Evolutionary conservation across 305 asterid species (phyloP).

Genomic region (Plantago coronopus): DNA sequence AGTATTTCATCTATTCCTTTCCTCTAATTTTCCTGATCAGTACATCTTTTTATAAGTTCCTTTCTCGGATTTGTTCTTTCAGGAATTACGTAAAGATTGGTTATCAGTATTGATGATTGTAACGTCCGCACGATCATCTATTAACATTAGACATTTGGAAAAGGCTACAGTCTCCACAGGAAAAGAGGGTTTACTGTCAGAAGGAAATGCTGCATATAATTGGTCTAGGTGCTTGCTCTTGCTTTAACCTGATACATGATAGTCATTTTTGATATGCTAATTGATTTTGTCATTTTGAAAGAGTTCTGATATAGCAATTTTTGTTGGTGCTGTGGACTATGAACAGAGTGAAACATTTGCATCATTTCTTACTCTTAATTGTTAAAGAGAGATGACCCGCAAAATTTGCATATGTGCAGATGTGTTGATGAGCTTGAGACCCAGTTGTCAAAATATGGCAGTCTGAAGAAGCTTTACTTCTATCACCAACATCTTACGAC

Average conservation of each 20-base stretch:
- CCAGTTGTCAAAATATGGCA: slow-evolving; percentile 85
- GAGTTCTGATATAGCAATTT: background rate
- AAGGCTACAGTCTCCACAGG: slow-evolving; percentile 99
- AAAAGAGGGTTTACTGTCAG: slow-evolving; percentile 93
- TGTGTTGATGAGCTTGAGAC: slow-evolving; percentile 96
- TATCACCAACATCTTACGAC: slow-evolving; percentile 97
- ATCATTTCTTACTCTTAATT: slow-evolving; percentile 22
- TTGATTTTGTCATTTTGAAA: background rate
- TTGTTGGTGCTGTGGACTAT: background rate
- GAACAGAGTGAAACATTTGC: background rate
- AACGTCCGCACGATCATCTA: slow-evolving; percentile 97
- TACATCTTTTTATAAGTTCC: background rate
- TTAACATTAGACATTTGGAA: slow-evolving; percentile 93
- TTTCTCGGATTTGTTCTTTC: slow-evolving; percentile 23
- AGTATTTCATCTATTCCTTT: slow-evolving; percentile 30
- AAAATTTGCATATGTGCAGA: slow-evolving; percentile 52
- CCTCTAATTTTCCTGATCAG: slow-evolving; percentile 20
- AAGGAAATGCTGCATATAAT: slow-evolving; percentile 96
- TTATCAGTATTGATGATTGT: slow-evolving; percentile 88
- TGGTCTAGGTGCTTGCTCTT: slow-evolving; percentile 83
- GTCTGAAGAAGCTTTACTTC: slow-evolving; percentile 91
- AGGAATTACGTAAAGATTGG: slow-evolving; percentile 97
- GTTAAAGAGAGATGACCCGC: slow-evolving; percentile 23
- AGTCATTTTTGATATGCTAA: slow-evolving; percentile 18
- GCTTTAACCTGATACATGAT: slow-evolving; percentile 17